phyloP scores from a whole-genome alignment of 257 asterid species.

The Perilla frutescens region DNA sequence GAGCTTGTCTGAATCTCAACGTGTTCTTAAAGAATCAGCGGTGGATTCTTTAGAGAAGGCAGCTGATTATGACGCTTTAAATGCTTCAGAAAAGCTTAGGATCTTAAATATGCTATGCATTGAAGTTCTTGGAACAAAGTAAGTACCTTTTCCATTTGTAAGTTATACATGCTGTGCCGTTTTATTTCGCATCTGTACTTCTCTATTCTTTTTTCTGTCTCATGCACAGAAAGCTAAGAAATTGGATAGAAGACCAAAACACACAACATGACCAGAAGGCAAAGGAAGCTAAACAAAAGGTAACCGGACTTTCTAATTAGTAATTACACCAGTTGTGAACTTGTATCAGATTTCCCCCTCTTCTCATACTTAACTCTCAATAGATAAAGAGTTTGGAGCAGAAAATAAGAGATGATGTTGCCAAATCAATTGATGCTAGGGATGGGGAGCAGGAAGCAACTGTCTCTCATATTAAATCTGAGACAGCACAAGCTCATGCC shows the following conservation, averaged over 20 bases:
- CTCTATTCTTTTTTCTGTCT: conserved; percentile 3
- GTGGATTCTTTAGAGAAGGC: conserved; percentile 47
- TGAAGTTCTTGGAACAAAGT: conserved; percentile 74
- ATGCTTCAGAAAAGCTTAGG: conserved; percentile 63
- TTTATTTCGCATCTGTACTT: conserved; percentile 8
- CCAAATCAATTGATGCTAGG: conserved; percentile 45
- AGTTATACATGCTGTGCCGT: conserved; percentile 21
- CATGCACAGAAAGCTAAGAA: conserved; percentile 55
- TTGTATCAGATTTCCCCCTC: background rate
- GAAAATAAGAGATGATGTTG: conserved; percentile 55
- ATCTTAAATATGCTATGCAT: conserved; percentile 67
- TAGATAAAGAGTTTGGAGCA: conserved; percentile 63
- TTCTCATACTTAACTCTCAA: conserved; percentile 11
- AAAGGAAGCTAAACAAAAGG: conserved; percentile 72
- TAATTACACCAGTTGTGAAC: conserved; percentile 11
- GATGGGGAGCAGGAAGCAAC: conserved; percentile 63
- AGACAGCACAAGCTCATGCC: conserved; percentile 57
- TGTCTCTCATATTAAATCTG: conserved; percentile 45
- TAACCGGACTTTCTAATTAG: conserved; percentile 22
- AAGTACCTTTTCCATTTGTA: conserved; percentile 36
- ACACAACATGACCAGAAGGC: conserved; percentile 39
- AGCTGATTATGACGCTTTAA: conserved; percentile 55
- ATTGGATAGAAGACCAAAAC: conserved; percentile 67
- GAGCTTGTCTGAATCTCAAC: conserved; percentile 53
- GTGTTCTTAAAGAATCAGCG: conserved; percentile 39